Evolutionary conservation across 139 green algal species (phyloP).

Genomic region (Picochlorum costavermella): DNA sequence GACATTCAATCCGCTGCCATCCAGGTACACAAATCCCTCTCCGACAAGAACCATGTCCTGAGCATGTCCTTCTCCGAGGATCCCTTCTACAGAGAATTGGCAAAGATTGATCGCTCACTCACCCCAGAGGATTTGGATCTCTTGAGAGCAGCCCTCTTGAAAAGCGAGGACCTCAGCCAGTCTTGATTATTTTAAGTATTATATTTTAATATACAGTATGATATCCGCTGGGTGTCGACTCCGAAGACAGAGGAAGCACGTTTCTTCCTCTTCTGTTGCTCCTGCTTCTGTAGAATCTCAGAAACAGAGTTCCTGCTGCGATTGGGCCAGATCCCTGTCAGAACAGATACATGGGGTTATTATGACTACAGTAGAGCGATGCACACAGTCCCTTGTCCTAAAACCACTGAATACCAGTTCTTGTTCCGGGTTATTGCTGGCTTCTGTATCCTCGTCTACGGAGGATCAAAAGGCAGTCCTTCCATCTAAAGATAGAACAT

Average conservation of each 20-base stretch:
- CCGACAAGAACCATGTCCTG: not conserved
- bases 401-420: too few relatives aligned
- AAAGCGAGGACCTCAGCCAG: not conserved
- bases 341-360: too few relatives aligned
- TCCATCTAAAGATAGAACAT: not conserved
- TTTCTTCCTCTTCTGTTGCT: too few relatives aligned
- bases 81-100: slow-evolving; percentile 1
- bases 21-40: not conserved
- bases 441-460: not conserved
- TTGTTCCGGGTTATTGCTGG: not conserved
- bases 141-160: not conserved
- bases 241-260: too few relatives aligned
- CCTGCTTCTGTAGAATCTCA: too few relatives aligned
- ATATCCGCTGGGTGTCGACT: too few relatives aligned
- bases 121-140: not conserved
- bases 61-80: not conserved
- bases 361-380: too few relatives aligned
- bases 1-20: not conserved
- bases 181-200: not conserved
- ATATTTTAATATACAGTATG: too few relatives aligned
- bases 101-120: not conserved
- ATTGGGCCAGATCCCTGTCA: too few relatives aligned
- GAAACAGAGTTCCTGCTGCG: too few relatives aligned
- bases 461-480: not conserved
- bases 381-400: too few relatives aligned